These are phyloP conservation scores for Venturia aucupariae DNA, from an alignment of 2,329 filamentous ascomycete genomes.

Conservation along the genomic window DNA sequence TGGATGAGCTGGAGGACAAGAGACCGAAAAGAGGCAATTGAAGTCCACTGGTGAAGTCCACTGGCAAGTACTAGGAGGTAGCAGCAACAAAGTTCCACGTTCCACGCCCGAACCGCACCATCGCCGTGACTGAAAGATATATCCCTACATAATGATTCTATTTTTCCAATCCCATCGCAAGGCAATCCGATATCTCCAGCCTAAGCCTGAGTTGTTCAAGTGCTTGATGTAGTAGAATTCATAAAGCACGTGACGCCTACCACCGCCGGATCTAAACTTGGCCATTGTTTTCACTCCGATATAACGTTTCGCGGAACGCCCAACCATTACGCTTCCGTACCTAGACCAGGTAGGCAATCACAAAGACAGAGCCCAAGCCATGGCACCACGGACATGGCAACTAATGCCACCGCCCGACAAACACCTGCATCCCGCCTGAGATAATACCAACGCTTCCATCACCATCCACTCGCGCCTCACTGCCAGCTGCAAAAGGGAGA, in stretches of 20 bases:
- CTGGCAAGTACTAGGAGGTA: no score
- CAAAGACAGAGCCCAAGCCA: not conserved
- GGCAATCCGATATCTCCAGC: no score
- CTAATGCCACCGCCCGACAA: not conserved
- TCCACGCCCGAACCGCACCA: no score
- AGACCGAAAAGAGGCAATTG: no score
- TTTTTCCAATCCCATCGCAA: no score
- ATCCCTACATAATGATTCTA: no score
- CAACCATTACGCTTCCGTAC: not conserved
- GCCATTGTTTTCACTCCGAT: not conserved
- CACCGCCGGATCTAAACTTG: not conserved
- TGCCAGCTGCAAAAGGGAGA: not conserved
- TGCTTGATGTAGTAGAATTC: no score
- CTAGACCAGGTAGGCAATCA: not conserved
- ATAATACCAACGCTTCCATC: not conserved
- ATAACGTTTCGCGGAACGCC: not conserved
- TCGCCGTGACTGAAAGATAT: no score
- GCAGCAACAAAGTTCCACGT: no score
- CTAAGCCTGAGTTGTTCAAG: no score
- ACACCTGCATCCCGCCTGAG: not conserved
- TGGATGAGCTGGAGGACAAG: no score
- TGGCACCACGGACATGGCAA: not conserved
- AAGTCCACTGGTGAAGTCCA: no score
- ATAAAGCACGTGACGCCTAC: not conserved
- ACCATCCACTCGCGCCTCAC: not conserved